These are phyloP conservation scores for Rhizophora mangle DNA, from an alignment of 345 rosid species.

Conservation along the genomic window DNA sequence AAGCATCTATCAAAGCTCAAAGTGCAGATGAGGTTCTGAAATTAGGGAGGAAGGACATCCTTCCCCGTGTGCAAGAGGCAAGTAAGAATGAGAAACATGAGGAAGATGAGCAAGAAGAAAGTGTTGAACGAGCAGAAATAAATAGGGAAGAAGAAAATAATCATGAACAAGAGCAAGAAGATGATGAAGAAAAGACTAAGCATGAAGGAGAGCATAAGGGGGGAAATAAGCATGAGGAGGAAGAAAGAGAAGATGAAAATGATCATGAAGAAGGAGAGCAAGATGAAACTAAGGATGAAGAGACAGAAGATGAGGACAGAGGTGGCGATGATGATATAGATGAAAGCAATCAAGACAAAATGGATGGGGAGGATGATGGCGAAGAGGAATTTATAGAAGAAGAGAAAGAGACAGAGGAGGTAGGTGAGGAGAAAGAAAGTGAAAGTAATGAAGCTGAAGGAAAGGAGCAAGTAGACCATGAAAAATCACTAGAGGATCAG, in stretches of 20 bases:
- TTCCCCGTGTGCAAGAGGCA: slow-evolving; percentile 38
- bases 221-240: slow-evolving; percentile 32
- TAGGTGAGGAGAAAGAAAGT: slow-evolving; percentile 34
- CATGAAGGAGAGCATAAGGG: slow-evolving; percentile 33
- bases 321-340: slow-evolving; percentile 26
- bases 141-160: slow-evolving; percentile 28
- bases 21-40: slow-evolving; percentile 33
- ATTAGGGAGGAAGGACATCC: slow-evolving; percentile 76
- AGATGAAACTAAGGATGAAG: slow-evolving; percentile 22
- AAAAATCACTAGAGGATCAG: slow-evolving; percentile 32
- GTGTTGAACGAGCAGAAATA: slow-evolving; percentile 27
- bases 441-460: slow-evolving; percentile 33
- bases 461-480: slow-evolving; percentile 36
- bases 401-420: slow-evolving; percentile 32
- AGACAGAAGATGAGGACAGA: slow-evolving; percentile 14
- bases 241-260: slow-evolving; percentile 29
- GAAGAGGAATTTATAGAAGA: slow-evolving; percentile 52
- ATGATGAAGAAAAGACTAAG: slow-evolving; percentile 38
- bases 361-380: slow-evolving; percentile 38
- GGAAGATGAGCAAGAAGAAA: slow-evolving; percentile 45
- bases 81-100: slow-evolving; percentile 29
- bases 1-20: slow-evolving; percentile 25
- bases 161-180: slow-evolving; percentile 35
- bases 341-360: slow-evolving; percentile 24
- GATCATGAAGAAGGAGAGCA: slow-evolving; percentile 31